phyloP scores from a whole-genome alignment of 73 alveolate genomes.

The Paramecium biaurelia region DNA sequence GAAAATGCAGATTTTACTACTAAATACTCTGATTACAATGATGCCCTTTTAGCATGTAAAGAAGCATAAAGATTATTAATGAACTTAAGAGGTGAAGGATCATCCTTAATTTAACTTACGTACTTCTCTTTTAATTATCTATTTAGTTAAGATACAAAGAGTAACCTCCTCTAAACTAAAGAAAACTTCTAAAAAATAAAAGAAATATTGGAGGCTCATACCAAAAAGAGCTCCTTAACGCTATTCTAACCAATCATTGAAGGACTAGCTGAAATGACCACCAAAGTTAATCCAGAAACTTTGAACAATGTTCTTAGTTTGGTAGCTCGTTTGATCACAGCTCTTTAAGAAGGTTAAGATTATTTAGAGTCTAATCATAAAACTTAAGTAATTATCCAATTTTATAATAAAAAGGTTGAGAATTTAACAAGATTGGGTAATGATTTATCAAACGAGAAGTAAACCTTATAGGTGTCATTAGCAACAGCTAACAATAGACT shows the following conservation, averaged over 20 bases:
- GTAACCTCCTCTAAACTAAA: constrained; percentile 41
- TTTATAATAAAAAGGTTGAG: background rate
- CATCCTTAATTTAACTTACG: constrained; percentile 29
- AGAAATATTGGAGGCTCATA: constrained; percentile 32
- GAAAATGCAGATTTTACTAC: constrained; percentile 37
- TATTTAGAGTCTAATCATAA: constrained; percentile 39
- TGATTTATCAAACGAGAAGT: constrained; percentile 27
- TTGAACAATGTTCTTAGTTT: constrained; percentile 38
- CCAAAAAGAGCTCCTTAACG: constrained; percentile 23
- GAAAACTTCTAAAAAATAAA: constrained; percentile 45
- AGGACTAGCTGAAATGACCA: constrained; percentile 57
- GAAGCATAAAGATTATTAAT: constrained; percentile 48
- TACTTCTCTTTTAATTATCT: background rate
- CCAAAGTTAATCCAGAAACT: constrained; percentile 48
- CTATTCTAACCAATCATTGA: constrained; percentile 50
- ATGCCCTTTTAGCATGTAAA: constrained; percentile 46
- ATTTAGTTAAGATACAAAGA: constrained; percentile 25
- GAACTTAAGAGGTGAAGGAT: constrained; percentile 44
- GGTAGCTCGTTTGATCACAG: constrained; percentile 31
- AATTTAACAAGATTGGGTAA: constrained; percentile 25
- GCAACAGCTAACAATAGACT: constrained; percentile 44
- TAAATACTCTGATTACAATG: constrained; percentile 21
- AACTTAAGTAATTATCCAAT: background rate
- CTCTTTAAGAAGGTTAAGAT: constrained; percentile 37
- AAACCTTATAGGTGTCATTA: constrained; percentile 30